These are phyloP conservation scores for Crithidia acanthocephali DNA, from an alignment of 208 protist species.

Conservation along the genomic window DNA sequence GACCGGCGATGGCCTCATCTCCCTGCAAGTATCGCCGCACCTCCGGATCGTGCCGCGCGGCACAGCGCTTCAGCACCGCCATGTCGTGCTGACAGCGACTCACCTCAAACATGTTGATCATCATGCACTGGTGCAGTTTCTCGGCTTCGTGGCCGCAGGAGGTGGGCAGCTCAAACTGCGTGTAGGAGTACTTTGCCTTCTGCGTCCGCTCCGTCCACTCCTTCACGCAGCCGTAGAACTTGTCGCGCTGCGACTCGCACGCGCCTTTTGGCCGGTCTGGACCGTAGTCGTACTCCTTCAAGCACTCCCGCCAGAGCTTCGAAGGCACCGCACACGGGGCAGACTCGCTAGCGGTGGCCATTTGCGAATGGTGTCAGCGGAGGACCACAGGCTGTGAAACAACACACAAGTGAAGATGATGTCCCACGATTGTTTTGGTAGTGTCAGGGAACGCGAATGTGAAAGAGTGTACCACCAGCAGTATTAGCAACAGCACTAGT, in stretches of 20 bases:
- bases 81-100: constrained; percentile 72
- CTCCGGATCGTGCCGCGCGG: constrained; percentile 51
- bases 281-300: constrained; percentile 88
- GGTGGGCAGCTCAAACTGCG: constrained; percentile 58
- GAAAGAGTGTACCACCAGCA: too few species aligned
- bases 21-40: constrained; percentile 58
- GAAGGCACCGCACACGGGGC: constrained; percentile 76
- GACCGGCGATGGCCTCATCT: constrained; percentile 51
- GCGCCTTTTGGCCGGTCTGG: constrained; percentile 73
- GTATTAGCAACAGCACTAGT: too few species aligned
- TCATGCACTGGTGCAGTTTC: constrained; percentile 90
- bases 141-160: constrained; percentile 75
- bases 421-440: too few species aligned
- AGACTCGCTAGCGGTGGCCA: constrained; percentile 29
- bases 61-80: constrained; percentile 80
- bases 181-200: constrained; percentile 54
- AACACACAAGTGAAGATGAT: too few species aligned
- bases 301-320: constrained; percentile 79
- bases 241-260: constrained; percentile 66
- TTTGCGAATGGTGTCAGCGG: background rate
- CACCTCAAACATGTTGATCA: constrained; percentile 91
- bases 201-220: constrained; percentile 61
- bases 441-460: too few species aligned
- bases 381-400: too few species aligned
- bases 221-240: constrained; percentile 87